Evolutionary conservation across 2,329 filamentous ascomycete genomes (phyloP).

Genomic region (Trichoderma sp.): DNA sequence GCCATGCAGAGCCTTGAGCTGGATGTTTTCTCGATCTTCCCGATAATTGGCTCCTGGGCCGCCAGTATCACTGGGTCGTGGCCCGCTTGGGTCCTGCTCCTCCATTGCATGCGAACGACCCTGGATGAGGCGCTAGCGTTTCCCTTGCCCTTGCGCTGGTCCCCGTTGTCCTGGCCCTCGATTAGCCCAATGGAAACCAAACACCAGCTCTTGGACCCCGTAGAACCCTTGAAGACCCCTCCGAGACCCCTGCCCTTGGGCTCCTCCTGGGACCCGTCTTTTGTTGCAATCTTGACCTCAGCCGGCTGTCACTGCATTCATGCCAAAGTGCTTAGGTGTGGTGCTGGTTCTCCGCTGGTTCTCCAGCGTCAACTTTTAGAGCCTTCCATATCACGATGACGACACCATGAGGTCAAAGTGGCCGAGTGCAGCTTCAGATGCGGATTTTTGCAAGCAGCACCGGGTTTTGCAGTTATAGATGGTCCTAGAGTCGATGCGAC

Average conservation of each 20-base stretch:
- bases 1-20: slow-evolving; percentile 1
- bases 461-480: slow-evolving; percentile 8
- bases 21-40: slow-evolving; percentile 35
- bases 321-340: slow-evolving; percentile 7
- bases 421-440: slow-evolving; percentile 4
- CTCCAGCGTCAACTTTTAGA: not conserved
- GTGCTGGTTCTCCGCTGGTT: not conserved
- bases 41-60: slow-evolving; percentile 40
- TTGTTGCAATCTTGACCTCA: slow-evolving; percentile 6
- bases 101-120: slow-evolving; percentile 31
- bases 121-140: slow-evolving; percentile 34
- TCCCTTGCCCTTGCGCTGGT: slow-evolving; percentile 9
- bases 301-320: slow-evolving; percentile 15
- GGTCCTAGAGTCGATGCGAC: not conserved
- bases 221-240: not conserved
- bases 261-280: slow-evolving; percentile 2
- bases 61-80: not conserved
- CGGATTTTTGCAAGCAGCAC: slow-evolving; percentile 9
- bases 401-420: slow-evolving; percentile 21
- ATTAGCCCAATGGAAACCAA: not conserved
- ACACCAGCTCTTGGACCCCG: not conserved
- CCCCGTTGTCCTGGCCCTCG: not conserved
- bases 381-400: slow-evolving; percentile 14
- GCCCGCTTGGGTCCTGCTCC: slow-evolving; percentile 27
- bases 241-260: not conserved